These are phyloP conservation scores for Neurospora tetrasperma DNA, from an alignment of 495 filamentous ascomycete genomes.

Conservation along the genomic window DNA sequence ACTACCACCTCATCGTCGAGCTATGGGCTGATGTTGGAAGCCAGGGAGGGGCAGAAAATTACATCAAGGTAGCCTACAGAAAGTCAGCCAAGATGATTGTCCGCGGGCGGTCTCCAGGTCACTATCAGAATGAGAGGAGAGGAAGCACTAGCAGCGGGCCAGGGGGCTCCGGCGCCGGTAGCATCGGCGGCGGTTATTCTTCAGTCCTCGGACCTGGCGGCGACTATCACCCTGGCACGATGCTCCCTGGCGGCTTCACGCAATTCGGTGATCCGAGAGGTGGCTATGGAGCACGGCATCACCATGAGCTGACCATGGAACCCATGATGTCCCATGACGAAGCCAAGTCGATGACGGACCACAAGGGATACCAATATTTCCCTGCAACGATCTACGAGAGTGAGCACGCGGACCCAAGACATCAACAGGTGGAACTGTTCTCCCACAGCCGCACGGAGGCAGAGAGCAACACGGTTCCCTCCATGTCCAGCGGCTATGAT, in stretches of 20 bases:
- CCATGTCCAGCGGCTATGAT: constrained; percentile 17
- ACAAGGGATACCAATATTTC: constrained; percentile 40
- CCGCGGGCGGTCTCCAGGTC: constrained; percentile 82
- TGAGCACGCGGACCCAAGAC: constrained; percentile 21
- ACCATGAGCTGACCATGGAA: constrained; percentile 34
- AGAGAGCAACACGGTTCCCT: constrained; percentile 19
- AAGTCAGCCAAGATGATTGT: constrained; percentile 87
- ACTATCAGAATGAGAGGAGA: constrained; percentile 78
- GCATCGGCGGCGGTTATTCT: constrained; percentile 36
- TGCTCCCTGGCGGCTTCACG: constrained; percentile 21
- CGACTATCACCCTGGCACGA: constrained; percentile 28
- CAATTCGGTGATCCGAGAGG: constrained; percentile 29
- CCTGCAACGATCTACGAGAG: constrained; percentile 35
- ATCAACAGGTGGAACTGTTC: constrained; percentile 35
- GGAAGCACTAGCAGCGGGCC: constrained; percentile 66
- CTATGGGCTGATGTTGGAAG: constrained; percentile 65
- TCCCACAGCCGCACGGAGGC: constrained; percentile 27
- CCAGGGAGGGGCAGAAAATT: constrained; percentile 36
- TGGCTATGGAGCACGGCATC: constrained; percentile 31
- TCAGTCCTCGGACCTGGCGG: constrained; percentile 23
- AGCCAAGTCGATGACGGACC: constrained; percentile 31
- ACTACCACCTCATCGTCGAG: constrained; percentile 86
- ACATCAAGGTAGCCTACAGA: constrained; percentile 67
- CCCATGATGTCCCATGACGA: constrained; percentile 36
- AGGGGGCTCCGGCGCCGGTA: constrained; percentile 45